Evolutionary conservation across 2,329 filamentous ascomycete species (phyloP), one percentile per base, ranked within the genome.

Genomic region (Hymenoscyphus salicellus): DNA sequence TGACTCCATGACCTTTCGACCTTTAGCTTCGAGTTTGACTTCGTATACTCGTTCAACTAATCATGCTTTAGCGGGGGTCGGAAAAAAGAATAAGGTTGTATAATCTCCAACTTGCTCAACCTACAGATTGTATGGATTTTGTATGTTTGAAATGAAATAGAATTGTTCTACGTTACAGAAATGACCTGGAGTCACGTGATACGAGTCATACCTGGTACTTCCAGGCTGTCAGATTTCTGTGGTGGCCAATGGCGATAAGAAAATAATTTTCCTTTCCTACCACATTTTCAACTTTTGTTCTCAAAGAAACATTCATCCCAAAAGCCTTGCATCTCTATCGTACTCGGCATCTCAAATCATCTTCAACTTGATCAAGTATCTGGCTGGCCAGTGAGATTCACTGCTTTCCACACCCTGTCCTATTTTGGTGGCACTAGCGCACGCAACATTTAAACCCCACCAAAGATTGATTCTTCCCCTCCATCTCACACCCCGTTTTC

Each of bases 391-490:
- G 46, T 52, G 46, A 26, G 20, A 52, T 52, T 28, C 7, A 49
- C 43, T 23, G 20, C 43, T 49, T 49, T 49, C 43, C 43, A 23
- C 4, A 49, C 43, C 43, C 46, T 52, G 20, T 52, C 46, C 46
- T 52, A 52, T 52, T 52, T 52, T 52, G 46, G 46, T 52, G 46
- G 20, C 46, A 52, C 46, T 11, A 23, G 23, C 55, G 17, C 26
- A 17, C 52, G 52, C 52, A 61, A 58, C 58, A 36, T 23, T 28
- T 52, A 30, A 61, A 57, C 64, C 63, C 60, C 66, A 65, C 66
- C 49, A 67, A 59, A 64, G 43, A 55, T 36, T 55, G 41, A 68
- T 43, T 58, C 52, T 62, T 52, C 65, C 63, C 59, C 60, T 60
- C 61, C 46, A 64, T 65, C 61, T 58, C 14, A 38, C 55, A 58